A percentile compares a stretch with the other conserved stretches of the same genome.
Evolutionary conservation across 2,329 filamentous ascomycete genomes (phyloP).

Genomic region (Coniochaeta sp.): DNA sequence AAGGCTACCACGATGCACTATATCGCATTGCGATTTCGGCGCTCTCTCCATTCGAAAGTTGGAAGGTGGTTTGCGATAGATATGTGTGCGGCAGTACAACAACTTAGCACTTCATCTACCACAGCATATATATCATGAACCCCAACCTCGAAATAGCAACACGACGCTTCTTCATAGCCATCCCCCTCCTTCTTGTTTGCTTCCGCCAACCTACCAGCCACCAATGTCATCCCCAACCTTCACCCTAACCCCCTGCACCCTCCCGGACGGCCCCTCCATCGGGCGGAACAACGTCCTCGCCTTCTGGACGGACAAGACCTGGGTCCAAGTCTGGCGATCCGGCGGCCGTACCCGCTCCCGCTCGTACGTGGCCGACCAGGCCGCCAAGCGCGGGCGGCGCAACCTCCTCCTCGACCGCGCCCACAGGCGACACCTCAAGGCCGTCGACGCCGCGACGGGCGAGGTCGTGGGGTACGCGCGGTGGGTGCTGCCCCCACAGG

Average conservation of each 20-base stretch:
- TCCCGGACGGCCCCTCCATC: background rate
- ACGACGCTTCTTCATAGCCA: no score
- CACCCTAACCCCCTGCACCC: background rate
- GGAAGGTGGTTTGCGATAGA: no score
- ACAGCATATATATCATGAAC: no score
- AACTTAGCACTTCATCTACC: no score
- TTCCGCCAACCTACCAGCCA: no score
- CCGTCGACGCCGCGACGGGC: conserved; percentile 13
- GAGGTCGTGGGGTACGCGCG: conserved; percentile 14
- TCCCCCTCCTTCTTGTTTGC: no score
- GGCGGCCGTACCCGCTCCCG: background rate
- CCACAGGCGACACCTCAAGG: conserved; percentile 13
- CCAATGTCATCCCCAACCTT: no score
- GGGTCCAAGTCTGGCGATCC: background rate
- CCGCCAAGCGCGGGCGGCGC: conserved; percentile 2
- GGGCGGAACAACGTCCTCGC: background rate
- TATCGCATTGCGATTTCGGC: no score
- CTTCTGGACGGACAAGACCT: conserved; percentile 2
- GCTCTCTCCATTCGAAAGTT: no score
- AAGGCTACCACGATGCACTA: no score
- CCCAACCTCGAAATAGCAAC: no score
- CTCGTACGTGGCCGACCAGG: background rate
- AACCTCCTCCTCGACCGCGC: conserved; percentile 12
- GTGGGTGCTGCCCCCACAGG: conserved; percentile 11
- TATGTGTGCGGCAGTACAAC: no score